Evolutionary conservation across 2,329 filamentous ascomycete genomes (phyloP), one percentile per base, ranked within the genome.

Genomic region (Fusarium denticulatum): DNA sequence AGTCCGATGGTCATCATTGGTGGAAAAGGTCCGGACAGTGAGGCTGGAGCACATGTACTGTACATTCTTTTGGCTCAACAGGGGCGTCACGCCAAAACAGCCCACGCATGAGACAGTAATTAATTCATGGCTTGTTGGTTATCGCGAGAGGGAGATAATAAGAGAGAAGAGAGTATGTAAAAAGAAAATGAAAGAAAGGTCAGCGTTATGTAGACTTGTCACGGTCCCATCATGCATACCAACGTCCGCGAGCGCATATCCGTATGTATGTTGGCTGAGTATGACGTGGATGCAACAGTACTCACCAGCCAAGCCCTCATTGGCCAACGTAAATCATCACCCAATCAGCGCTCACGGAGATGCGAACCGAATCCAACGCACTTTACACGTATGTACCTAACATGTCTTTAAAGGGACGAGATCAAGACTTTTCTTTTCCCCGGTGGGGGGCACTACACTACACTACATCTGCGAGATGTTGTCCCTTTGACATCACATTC

Each of bases 1-100:
- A 0, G 1, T 14, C 40, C 26, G 39, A 22, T 1, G 3, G 0
- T 0, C 3, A 0, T 22, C 2, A 39, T 46, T 63, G 55, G 34
- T 34, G 40, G 26, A 39, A 1, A 9, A 0, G 5, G 1, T 13
- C 40, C 34, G 6, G 5, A 6, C 8, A 30, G 13, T 32, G 32
- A 14, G 32, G 14, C 32, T 34, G 14, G 32, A 15, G 14, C 32
- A 15, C 32, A 34, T 6, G 14, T 34, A 15, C 32, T 32, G 32
- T 34, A 14, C 32, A 6, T 34, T 34, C 15, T 34, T 8, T 34
- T 9, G 32, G 32, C 24, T 26, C 6, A 5, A 37, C n/a, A 37
- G 14, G 22, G 32, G 32, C 6, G 32, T 5, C 1, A 50, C 12
- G 16, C 8, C 30, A 24, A 50, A 14, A 13, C 50, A 39, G 7